Evolutionary conservation across 495 filamentous ascomycete genomes (phyloP).

Genomic region (Halenospora varia): DNA sequence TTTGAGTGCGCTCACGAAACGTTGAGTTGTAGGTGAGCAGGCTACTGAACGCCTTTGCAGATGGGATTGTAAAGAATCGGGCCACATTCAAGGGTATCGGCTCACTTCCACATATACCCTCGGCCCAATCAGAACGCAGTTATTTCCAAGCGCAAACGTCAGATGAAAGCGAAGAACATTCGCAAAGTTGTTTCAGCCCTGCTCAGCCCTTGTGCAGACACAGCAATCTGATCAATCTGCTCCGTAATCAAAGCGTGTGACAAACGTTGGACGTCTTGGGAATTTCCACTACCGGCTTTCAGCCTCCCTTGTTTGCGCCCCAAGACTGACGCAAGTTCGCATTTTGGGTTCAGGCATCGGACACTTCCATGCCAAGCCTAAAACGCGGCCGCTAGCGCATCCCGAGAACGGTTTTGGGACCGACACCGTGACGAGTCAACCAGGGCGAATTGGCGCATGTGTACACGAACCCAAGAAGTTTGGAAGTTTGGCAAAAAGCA

Average conservation of each 20-base stretch:
- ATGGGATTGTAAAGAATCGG: slow-evolving; percentile 10
- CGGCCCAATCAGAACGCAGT: background rate
- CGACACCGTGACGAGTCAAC: background rate
- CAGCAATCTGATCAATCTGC: background rate
- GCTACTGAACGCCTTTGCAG: background rate
- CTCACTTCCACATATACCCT: background rate
- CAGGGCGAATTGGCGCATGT: background rate
- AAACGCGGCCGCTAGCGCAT: background rate
- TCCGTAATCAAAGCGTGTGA: no score
- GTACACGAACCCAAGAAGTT: background rate
- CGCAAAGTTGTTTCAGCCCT: background rate
- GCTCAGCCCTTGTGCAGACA: background rate
- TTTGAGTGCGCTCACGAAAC: background rate
- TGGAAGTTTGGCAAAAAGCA: background rate
- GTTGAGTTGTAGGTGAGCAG: background rate
- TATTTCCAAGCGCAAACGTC: background rate
- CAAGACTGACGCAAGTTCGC: background rate
- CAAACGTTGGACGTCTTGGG: no score
- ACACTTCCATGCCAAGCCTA: background rate
- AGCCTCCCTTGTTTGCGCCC: background rate
- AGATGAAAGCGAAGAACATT: background rate
- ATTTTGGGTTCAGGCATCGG: background rate
- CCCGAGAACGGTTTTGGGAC: background rate
- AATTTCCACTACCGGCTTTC: no score
- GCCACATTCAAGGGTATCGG: background rate